phyloP scores from a whole-genome alignment of 768 basidiomycete species.

The Termitomyces heimii region DNA sequence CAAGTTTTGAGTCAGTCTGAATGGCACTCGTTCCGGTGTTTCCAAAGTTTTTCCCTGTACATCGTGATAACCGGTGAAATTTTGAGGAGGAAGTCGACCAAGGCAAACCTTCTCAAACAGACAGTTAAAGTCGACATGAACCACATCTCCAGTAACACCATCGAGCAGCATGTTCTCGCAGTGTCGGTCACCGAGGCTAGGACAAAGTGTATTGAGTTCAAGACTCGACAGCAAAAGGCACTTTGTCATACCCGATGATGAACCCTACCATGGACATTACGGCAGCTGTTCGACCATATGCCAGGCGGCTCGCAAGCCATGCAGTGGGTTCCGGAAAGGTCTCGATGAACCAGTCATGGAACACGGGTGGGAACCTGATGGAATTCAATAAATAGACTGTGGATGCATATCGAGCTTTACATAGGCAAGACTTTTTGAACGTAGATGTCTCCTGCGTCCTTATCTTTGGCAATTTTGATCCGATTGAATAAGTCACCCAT shows the following conservation, averaged over 20 bases:
- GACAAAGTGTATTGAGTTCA: background rate
- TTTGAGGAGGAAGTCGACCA: background rate
- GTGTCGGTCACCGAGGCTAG: constrained; percentile 95
- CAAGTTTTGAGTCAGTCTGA: constrained; percentile 90
- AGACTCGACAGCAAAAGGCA: background rate
- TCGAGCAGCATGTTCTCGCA: constrained; percentile 96
- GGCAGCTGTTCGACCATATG: constrained; percentile 84
- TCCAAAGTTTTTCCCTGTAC: constrained; percentile 71
- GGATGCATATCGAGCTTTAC: constrained; percentile 29
- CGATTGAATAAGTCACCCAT: constrained; percentile 40
- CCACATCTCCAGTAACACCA: constrained; percentile 77
- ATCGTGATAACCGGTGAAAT: background rate
- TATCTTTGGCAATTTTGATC: constrained; percentile 45
- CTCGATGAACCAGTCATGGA: constrained; percentile 97
- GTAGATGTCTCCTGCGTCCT: constrained; percentile 48
- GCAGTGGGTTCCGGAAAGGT: constrained; percentile 95
- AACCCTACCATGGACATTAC: constrained; percentile 99
- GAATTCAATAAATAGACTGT: background rate
- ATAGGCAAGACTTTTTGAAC: constrained; percentile 44
- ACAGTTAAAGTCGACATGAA: constrained; percentile 98
- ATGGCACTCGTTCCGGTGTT: constrained; percentile 88
- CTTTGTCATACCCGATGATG: constrained; percentile 74
- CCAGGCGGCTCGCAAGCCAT: constrained; percentile 86
- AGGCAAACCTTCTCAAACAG: constrained; percentile 84
- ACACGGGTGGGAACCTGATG: constrained; percentile 71